These are phyloP conservation scores for Melaleuca alternifolia DNA, from an alignment of 345 rosid genomes.

Conservation along the genomic window DNA sequence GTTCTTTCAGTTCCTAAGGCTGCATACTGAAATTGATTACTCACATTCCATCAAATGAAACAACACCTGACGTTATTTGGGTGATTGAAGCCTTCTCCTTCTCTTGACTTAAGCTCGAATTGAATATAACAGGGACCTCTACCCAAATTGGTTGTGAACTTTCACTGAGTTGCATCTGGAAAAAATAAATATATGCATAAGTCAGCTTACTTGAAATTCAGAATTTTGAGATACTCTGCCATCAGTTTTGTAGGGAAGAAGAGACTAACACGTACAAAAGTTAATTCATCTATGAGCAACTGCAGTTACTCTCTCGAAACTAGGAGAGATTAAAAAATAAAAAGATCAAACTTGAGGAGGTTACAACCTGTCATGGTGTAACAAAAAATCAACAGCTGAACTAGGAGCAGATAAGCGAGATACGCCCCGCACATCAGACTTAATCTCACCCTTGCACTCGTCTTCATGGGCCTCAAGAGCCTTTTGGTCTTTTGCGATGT, in stretches of 20 bases:
- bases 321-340: background rate
- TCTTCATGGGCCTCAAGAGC: background rate
- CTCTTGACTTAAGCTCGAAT: slow-evolving; percentile 18
- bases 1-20: background rate
- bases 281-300: background rate
- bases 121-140: slow-evolving; percentile 20
- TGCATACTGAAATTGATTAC: background rate
- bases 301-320: background rate
- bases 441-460: background rate
- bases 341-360: background rate
- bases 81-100: slow-evolving; percentile 19
- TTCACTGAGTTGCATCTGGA: slow-evolving; percentile 49
- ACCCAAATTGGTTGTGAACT: slow-evolving; percentile 48
- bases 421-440: background rate
- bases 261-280: background rate
- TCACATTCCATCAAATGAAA: slow-evolving; percentile 44
- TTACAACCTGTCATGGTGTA: background rate
- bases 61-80: slow-evolving; percentile 48
- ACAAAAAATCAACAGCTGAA: background rate
- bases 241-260: background rate
- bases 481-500: background rate
- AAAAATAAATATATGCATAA: background rate
- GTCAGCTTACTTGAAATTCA: background rate
- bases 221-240: background rate
- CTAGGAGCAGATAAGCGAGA: background rate